These are phyloP conservation scores for Aspergillus ibericus DNA, from an alignment of 2,329 filamentous ascomycete genomes.

Conservation along the genomic window DNA sequence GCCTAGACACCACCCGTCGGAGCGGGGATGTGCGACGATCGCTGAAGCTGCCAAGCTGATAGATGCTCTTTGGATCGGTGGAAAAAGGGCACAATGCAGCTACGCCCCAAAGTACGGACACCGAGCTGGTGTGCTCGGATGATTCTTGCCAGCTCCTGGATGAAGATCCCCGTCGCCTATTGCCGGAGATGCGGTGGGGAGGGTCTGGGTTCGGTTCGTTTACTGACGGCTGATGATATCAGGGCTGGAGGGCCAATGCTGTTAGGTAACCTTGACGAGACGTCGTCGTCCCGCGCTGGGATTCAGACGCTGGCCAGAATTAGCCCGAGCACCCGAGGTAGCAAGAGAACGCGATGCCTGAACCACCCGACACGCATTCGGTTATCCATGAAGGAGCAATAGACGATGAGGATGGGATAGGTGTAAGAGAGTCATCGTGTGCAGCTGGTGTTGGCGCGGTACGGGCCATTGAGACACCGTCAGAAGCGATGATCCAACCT, in stretches of 20 bases:
- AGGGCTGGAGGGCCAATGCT: background rate
- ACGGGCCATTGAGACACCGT: background rate
- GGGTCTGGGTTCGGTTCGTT: background rate
- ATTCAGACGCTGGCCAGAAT: conserved; percentile 2
- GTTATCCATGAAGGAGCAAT: conserved; percentile 9
- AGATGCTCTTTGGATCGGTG: background rate
- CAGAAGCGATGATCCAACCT: background rate
- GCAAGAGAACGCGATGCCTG: conserved; percentile 13
- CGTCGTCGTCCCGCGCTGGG: background rate
- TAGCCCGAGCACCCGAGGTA: conserved; percentile 25
- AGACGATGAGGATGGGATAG: background rate
- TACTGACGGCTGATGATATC: background rate
- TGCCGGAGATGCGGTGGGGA: background rate
- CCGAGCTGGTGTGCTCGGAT: background rate
- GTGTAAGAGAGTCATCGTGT: background rate
- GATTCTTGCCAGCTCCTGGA: background rate
- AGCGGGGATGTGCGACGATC: background rate
- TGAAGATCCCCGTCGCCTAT: conserved; percentile 2
- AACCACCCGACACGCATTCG: conserved; percentile 19
- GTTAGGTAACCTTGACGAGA: background rate
- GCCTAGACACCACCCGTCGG: background rate
- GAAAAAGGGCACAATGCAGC: background rate
- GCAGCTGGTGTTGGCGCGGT: background rate
- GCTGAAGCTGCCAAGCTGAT: background rate
- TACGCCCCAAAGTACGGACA: background rate